Conservation (phyloP, 768 basidiomycete species). For the Termitomyces sp. region DNA sequence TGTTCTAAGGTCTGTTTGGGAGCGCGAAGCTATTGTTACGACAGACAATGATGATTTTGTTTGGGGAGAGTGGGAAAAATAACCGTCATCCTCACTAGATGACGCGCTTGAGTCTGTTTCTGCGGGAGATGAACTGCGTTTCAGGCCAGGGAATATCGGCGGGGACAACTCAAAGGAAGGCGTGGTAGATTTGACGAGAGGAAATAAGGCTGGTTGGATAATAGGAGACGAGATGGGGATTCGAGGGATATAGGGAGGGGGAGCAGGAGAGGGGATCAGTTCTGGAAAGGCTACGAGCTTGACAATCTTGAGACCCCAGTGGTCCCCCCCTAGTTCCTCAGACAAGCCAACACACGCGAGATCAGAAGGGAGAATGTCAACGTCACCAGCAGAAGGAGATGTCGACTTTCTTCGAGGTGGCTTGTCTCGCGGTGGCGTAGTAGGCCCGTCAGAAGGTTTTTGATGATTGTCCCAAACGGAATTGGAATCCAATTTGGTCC, state of each 20-base stretch:
- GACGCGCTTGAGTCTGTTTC: constrained; percentile 21
- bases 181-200: constrained; percentile 1
- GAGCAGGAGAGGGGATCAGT: constrained; percentile 42
- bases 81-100: constrained; percentile 49
- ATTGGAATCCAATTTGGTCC: constrained; percentile 5
- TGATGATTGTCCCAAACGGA: constrained; percentile 10
- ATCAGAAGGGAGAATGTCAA: constrained; percentile 63
- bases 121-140: constrained; percentile 3
- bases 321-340: constrained; percentile 58
- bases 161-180: constrained; percentile 13
- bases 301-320: constrained; percentile 75
- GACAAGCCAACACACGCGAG: constrained; percentile 75
- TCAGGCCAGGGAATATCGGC: background rate
- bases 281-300: constrained; percentile 78
- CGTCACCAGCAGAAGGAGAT: constrained; percentile 56
- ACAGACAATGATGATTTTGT: constrained; percentile 31
- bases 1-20: constrained; percentile 37
- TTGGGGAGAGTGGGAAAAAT: constrained; percentile 58
- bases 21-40: constrained; percentile 36
- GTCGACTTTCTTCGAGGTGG: constrained; percentile 36
- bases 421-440: constrained; percentile 1
- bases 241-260: constrained; percentile 9
- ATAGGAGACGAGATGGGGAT: constrained; percentile 8
- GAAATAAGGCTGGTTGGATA: background rate
- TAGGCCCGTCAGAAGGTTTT: background rate